A percentile compares a stretch with the other conserved stretches of the same genome.
These are phyloP conservation scores for Leccinum solheimii DNA, from an alignment of 1,284 basidiomycete genomes.

Conservation along the genomic window DNA sequence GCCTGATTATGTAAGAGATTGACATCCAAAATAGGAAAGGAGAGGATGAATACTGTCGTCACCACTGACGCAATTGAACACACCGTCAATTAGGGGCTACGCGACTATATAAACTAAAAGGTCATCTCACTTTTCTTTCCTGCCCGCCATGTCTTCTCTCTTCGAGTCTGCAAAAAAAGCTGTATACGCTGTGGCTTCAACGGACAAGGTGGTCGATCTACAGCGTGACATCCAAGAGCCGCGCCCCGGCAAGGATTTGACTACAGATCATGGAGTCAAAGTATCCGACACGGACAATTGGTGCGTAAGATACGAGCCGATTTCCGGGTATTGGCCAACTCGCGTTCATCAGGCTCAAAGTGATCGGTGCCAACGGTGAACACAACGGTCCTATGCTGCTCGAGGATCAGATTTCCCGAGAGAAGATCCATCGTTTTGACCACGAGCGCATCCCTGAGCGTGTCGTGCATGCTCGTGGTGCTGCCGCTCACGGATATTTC, in stretches of 20 bases:
- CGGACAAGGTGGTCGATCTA: conserved; percentile 41
- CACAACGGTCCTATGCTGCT: conserved; percentile 55
- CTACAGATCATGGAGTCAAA: conserved; percentile 64
- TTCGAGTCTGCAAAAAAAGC: conserved; percentile 17
- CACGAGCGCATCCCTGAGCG: conserved; percentile 87
- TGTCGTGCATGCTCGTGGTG: conserved; percentile 75
- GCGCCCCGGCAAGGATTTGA: conserved; percentile 42
- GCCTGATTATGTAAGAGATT: not conserved
- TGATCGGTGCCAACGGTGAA: conserved; percentile 40
- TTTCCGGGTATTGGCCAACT: conserved; percentile 8
- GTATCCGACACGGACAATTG: conserved; percentile 66
- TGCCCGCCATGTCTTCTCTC: conserved; percentile 24
- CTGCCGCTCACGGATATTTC: conserved; percentile 81
- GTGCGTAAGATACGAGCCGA: conserved; percentile 36
- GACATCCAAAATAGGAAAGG: conserved; percentile 2
- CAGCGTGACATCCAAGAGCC: conserved; percentile 44
- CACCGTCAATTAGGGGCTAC: conserved; percentile 10
- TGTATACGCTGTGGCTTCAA: conserved; percentile 6
- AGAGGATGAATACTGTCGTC: conserved; percentile 15
- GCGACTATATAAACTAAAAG: conserved; percentile 2
- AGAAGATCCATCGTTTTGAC: conserved; percentile 77
- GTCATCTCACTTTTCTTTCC: not conserved
- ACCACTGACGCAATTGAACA: conserved; percentile 25
- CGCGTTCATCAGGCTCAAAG: conserved; percentile 49
- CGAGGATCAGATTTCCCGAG: conserved; percentile 67